These are phyloP conservation scores for Calonectria crousiana DNA, from an alignment of 2,329 filamentous ascomycete genomes.

Conservation along the genomic window DNA sequence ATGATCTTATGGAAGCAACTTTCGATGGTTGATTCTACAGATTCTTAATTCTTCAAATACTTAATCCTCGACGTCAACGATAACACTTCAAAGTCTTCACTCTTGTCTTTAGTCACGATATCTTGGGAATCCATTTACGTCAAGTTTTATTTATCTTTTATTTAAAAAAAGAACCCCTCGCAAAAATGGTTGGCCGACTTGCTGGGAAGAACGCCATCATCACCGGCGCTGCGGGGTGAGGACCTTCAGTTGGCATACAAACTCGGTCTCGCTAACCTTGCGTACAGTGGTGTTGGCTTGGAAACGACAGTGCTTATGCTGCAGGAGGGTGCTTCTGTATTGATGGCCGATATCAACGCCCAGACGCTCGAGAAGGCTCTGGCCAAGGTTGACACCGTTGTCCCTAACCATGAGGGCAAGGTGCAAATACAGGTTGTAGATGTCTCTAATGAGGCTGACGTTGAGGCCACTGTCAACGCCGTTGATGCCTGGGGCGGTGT, in stretches of 20 bases:
- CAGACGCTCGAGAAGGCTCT: conserved; percentile 82
- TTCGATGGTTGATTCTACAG: not conserved
- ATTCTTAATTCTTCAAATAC: not conserved
- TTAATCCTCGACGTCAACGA: not conserved
- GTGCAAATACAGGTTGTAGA: conserved; percentile 77
- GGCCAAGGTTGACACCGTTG: conserved; percentile 80
- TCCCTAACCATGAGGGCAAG: conserved; percentile 66
- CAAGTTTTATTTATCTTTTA: not conserved
- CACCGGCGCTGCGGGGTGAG: conserved; percentile 88
- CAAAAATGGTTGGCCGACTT: conserved; percentile 60
- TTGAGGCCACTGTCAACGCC: conserved; percentile 79
- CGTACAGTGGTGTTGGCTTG: conserved; percentile 86
- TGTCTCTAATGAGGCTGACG: conserved; percentile 86
- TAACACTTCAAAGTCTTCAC: not conserved
- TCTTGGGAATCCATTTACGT: too few species aligned
- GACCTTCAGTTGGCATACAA: conserved; percentile 23
- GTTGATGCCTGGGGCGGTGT: conserved; percentile 88
- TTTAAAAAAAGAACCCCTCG: not conserved
- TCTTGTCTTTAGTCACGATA: not conserved
- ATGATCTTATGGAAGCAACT: not conserved
- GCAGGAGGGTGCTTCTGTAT: conserved; percentile 85
- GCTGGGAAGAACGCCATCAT: conserved; percentile 76
- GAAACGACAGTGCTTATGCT: conserved; percentile 92
- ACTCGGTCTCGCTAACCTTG: conserved; percentile 13
- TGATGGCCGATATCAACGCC: conserved; percentile 87